Percentiles rank a stretch among this genome's conserved stretches.
Conservation (phyloP, 176 grass and related monocot genomes). For the Avena sativa region DNA sequence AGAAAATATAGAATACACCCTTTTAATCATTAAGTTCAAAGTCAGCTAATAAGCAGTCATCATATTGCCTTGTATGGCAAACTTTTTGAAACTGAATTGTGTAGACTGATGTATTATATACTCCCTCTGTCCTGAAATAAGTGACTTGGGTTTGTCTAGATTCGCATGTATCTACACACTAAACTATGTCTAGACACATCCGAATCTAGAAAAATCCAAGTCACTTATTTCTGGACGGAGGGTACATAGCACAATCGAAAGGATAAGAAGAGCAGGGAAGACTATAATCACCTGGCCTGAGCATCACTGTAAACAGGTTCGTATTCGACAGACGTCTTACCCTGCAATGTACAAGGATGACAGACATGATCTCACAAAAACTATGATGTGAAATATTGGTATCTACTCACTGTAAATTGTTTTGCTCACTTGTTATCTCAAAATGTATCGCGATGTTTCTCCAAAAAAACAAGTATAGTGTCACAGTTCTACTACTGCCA, state of each 20-base stretch:
- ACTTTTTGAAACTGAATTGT: not conserved
- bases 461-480: not conserved
- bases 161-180: no score
- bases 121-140: no score
- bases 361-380: slow-evolving; percentile 30
- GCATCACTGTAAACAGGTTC: slow-evolving; percentile 86
- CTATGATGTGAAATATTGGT: slow-evolving; percentile 20
- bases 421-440: slow-evolving; percentile 6
- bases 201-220: no score
- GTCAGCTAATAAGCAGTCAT: not conserved
- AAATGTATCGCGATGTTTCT: not conserved
- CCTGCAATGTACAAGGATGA: slow-evolving; percentile 55
- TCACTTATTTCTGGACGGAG: no score
- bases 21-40: slow-evolving; percentile 11
- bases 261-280: slow-evolving; percentile 22
- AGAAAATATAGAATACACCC: not conserved
- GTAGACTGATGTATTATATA: not conserved
- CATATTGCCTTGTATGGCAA: not conserved
- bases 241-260: slow-evolving; percentile 10
- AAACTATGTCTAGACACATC: no score
- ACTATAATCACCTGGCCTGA: slow-evolving; percentile 71
- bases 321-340: slow-evolving; percentile 67
- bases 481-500: not conserved
- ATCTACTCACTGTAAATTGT: slow-evolving; percentile 27
- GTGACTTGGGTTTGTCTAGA: no score